Evolutionary conservation across 176 grass and related monocot genomes (phyloP).

Genomic region (Musa beccarii): DNA sequence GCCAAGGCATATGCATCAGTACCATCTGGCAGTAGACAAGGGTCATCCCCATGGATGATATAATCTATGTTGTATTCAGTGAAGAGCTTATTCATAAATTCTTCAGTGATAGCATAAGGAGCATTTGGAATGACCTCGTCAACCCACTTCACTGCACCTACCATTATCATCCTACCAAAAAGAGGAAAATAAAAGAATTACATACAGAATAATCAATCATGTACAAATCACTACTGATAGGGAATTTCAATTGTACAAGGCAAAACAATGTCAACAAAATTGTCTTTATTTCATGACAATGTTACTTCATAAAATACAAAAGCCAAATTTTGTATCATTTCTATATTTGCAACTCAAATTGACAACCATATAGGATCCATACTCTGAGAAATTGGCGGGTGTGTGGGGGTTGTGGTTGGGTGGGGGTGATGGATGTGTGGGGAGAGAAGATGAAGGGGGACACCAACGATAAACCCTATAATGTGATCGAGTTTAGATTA

Average conservation of each 20-base stretch:
- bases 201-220: background rate
- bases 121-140: constrained; percentile 83
- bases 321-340: too few relatives aligned
- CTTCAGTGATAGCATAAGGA: constrained; percentile 88
- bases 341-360: too few relatives aligned
- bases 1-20: constrained; percentile 90
- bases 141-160: constrained; percentile 87
- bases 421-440: too few relatives aligned
- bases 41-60: constrained; percentile 96
- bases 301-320: too few relatives aligned
- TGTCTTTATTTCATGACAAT: too few relatives aligned
- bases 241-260: background rate
- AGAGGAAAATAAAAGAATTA: background rate
- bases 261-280: background rate
- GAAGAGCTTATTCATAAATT: constrained; percentile 89
- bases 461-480: too few relatives aligned
- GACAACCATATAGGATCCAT: too few relatives aligned
- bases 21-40: constrained; percentile 84
- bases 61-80: constrained; percentile 90
- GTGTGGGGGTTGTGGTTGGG: too few relatives aligned
- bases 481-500: too few relatives aligned
- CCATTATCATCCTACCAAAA: constrained; percentile 66
- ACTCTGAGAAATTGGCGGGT: too few relatives aligned
- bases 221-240: background rate
- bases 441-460: too few relatives aligned